Evolutionary conservation across 768 basidiomycete species (phyloP), one percentile per base, ranked within the genome.

Genomic region (Tremella yokohamensis): DNA sequence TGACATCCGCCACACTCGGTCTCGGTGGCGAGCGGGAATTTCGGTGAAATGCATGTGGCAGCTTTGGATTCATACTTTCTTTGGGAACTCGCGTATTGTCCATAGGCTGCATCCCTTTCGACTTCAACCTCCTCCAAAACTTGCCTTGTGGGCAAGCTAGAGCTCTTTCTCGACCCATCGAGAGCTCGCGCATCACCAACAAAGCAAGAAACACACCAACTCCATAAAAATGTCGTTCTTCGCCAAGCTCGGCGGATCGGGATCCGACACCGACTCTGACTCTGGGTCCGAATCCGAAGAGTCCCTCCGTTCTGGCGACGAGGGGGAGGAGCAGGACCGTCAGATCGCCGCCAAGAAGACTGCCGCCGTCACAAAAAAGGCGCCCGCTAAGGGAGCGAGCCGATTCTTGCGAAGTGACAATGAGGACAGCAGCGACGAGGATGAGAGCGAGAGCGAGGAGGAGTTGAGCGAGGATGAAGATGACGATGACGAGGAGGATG

Each of bases 361-460:
- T 54, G 52, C 51, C 40, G 50, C 49, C 15, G 38, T 20, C 52
- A 45, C 24, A 16, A 29, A 42, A 29, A 16, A 29, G 26, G 34
- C 19, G 51, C 19, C 19, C 16, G 38, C 40, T 7, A 56, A 45
- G n/a, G 58, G 60, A 49, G 63, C 60, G 12, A 55, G 40, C 22
- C 62, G 56, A 60, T 75, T 73, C 63, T 59, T 73, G 66, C 66
- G 61, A 49, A 67, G 62, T 53, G 66, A 84, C 24, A 80, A 82
- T 0, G 84, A 83, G 44, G 84, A 84, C 16, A 45, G 51, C 18
- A 80, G 81, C 16, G 82, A 82, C 63, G 82, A 84, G 44, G 82
- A 83, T 52, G 78, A 78, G 47, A 73, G 66, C 40, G 79, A 79
- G 38, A 79, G 78, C 8, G 80, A 77, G 2, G 76, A 76, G 58